Percentiles rank a stretch among this genome's conserved stretches.
Conservation (phyloP, 495 filamentous ascomycete genomes). For the Elaphomyces granulatus region DNA sequence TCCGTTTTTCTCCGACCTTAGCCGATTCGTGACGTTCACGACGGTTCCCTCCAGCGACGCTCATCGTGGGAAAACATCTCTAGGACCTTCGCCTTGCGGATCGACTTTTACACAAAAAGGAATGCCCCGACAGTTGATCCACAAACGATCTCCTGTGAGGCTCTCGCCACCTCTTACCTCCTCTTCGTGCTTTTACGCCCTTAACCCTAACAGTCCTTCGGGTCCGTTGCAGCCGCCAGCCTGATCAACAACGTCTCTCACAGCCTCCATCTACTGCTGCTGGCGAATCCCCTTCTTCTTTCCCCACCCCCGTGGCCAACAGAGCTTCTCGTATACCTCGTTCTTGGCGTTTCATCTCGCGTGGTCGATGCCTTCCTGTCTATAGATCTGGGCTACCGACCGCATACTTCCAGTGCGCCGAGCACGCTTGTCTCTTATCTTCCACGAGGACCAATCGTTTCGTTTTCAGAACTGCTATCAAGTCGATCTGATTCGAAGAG, state of each 20-base stretch:
- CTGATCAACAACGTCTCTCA: background rate
- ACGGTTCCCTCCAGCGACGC: too few species aligned
- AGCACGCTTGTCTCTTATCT: too few species aligned
- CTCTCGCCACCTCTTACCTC: background rate
- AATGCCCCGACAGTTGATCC: too few species aligned
- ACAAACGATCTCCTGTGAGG: background rate
- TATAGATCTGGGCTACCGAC: too few species aligned
- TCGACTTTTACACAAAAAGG: too few species aligned
- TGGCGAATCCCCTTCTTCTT: background rate
- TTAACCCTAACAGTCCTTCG: background rate
- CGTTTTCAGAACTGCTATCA: background rate
- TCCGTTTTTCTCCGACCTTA: background rate
- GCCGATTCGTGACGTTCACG: background rate
- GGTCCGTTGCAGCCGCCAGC: background rate
- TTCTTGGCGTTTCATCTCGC: too few species aligned
- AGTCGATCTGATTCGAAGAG: background rate
- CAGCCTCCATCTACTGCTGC: background rate
- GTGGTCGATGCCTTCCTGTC: too few species aligned
- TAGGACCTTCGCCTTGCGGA: too few species aligned
- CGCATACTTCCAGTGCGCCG: too few species aligned
- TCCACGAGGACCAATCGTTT: background rate
- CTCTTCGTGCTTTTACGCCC: background rate
- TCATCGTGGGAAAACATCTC: too few species aligned
- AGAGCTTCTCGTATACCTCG: too few species aligned
- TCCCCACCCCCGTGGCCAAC: background rate